Conservation (phyloP, 345 rosid genomes). For the Diplotaxis tenuifolia region DNA sequence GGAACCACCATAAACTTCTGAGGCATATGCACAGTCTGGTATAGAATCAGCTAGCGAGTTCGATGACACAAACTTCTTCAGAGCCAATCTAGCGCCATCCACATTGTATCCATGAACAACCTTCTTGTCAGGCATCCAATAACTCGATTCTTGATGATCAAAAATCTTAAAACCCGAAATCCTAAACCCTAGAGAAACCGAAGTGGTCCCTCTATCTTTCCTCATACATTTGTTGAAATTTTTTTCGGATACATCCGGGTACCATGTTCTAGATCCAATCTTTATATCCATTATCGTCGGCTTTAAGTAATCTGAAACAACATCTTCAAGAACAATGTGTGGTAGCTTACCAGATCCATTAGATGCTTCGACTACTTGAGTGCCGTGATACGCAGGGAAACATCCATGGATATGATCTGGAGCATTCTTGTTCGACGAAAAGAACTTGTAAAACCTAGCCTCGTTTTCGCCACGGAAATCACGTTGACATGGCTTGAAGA, state of each 20-base stretch:
- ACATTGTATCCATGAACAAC: background rate
- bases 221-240: background rate
- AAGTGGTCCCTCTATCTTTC: background rate
- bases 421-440: background rate
- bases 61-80: background rate
- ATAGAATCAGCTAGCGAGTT: slow-evolving; percentile 37
- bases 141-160: background rate
- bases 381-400: background rate
- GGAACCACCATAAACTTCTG: slow-evolving; percentile 60
- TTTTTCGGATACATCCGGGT: background rate
- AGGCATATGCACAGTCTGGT: slow-evolving; percentile 62
- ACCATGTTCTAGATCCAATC: background rate
- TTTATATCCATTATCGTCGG: background rate
- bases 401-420: background rate
- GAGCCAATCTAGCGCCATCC: background rate
- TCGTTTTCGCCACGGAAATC: background rate
- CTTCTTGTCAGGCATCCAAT: background rate
- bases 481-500: background rate
- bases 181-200: background rate
- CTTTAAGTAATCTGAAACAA: background rate
- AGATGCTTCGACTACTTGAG: background rate
- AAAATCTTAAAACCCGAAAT: background rate
- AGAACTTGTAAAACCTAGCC: background rate
- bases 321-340: background rate
- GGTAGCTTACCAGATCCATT: background rate